phyloP scores from a whole-genome alignment of 768 basidiomycete species.

The Mrakia blollopis region DNA sequence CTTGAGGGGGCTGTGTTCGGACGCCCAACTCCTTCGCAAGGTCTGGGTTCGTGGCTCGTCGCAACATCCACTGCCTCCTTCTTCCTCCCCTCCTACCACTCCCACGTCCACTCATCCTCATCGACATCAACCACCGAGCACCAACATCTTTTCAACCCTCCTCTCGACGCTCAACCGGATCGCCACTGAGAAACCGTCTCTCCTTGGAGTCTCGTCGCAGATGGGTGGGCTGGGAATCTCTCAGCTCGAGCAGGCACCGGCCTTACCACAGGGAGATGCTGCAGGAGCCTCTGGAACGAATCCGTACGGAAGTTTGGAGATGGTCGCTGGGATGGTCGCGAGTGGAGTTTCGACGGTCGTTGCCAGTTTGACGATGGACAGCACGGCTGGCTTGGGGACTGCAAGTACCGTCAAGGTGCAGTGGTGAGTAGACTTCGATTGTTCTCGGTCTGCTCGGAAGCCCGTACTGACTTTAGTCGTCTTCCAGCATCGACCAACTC shows the following conservation, averaged over 20 bases:
- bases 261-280: slow-evolving; percentile 24
- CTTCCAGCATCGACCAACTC: slow-evolving; percentile 83
- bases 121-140: slow-evolving; percentile 44
- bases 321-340: slow-evolving; percentile 76
- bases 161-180: slow-evolving; percentile 79
- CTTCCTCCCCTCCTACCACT: slow-evolving; percentile 45
- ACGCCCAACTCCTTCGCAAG: slow-evolving; percentile 36
- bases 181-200: slow-evolving; percentile 77
- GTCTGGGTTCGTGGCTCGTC: slow-evolving; percentile 38
- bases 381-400: slow-evolving; percentile 57
- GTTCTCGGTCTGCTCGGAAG: not conserved
- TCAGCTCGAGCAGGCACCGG: not conserved
- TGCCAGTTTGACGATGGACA: slow-evolving; percentile 21
- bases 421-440: slow-evolving; percentile 56
- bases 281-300: slow-evolving; percentile 15
- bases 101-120: slow-evolving; percentile 63
- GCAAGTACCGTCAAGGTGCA: slow-evolving; percentile 78
- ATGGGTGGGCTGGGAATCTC: slow-evolving; percentile 73
- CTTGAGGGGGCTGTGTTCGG: slow-evolving; percentile 60
- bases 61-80: slow-evolving; percentile 27
- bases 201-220: slow-evolving; percentile 67
- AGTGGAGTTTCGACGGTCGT: slow-evolving; percentile 45
- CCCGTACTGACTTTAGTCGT: not conserved
- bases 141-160: slow-evolving; percentile 64
- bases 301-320: slow-evolving; percentile 34